Evolutionary conservation across 2,329 filamentous ascomycete genomes (phyloP), one percentile per base, ranked within the genome.

Genomic region (Colletotrichum cereale): DNA sequence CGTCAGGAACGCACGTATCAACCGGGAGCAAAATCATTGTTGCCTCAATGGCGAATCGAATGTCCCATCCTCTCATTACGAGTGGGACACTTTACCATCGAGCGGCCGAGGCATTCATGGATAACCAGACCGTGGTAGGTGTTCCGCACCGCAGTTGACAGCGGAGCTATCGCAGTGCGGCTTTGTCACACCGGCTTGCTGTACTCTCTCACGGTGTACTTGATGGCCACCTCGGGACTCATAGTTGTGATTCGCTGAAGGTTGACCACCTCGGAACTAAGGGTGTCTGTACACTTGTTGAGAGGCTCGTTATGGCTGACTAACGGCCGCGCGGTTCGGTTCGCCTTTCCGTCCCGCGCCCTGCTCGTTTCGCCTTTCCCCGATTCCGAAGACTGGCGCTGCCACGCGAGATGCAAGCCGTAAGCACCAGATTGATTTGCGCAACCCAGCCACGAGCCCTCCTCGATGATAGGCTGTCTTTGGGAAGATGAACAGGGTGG

Each of bases 21-120:
- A n/a, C n/a, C n/a, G n/a, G n/a, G n/a, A n/a, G n/a, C n/a, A 63
- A 63, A 50, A 11, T 10, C 21, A 31, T 40, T 8, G 24, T 18
- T 67, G 67, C 67, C 67, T 71, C 67, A 62, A 71, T 62, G 67
- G 67, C 67, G 67, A 71, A 71, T 71, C 67, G 67, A 70, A 69
- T 62, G 66, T 62, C 66, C 66, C 61, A 66, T 69, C 66, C 66
- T 69, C 66, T 69, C 67, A 66, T 71, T 71, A 71, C 67, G 58
- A 71, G 64, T 62, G 64, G 67, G 68, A 67, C 64, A 64, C 64
- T 67, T 67, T 71, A 63, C 64, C 68, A 71, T 64, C 58, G 68
- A 67, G 64, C 57, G 64, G 58, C 68, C 68, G 18, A 63, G 67
- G 52, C 64, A 44, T 31, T 29, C 11, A n/a, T n/a, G n/a, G n/a